phyloP scores from a whole-genome alignment of 345 rosid species.

The Eucalyptus virginea region DNA sequence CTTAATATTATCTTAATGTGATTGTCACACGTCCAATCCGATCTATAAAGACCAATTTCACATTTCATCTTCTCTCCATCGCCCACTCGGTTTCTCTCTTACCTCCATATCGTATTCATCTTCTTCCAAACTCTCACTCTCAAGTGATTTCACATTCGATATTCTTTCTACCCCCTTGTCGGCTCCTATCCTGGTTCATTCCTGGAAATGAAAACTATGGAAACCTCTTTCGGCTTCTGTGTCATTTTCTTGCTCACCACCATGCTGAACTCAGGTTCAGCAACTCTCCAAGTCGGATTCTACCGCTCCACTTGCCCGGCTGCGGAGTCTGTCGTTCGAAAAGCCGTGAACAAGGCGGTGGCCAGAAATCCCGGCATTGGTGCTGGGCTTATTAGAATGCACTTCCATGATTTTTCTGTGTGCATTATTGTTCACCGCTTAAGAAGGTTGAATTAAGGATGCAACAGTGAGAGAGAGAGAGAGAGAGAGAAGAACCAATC shows the following conservation, averaged over 20 bases:
- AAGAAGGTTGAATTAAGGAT: neutral
- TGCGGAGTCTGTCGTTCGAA: neutral
- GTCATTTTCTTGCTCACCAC: neutral
- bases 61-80: neutral
- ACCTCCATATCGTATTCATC: neutral
- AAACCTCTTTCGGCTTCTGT: neutral
- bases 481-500: neutral
- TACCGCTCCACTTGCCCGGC: constrained; percentile 1
- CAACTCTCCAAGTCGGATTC: neutral
- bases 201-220: neutral
- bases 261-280: neutral
- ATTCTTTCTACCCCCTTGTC: neutral
- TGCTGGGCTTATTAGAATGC: constrained; percentile 3
- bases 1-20: neutral
- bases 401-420: constrained; percentile 2
- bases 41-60: neutral
- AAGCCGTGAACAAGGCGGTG: constrained; percentile 1
- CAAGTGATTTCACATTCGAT: neutral
- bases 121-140: neutral
- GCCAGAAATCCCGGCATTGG: neutral
- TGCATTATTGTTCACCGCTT: neutral
- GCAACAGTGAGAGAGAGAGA: neutral
- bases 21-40: neutral
- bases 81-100: neutral
- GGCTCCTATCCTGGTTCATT: neutral